These are phyloP conservation scores for Brassica balearica DNA, from an alignment of 441 rosid genomes.

Conservation along the genomic window DNA sequence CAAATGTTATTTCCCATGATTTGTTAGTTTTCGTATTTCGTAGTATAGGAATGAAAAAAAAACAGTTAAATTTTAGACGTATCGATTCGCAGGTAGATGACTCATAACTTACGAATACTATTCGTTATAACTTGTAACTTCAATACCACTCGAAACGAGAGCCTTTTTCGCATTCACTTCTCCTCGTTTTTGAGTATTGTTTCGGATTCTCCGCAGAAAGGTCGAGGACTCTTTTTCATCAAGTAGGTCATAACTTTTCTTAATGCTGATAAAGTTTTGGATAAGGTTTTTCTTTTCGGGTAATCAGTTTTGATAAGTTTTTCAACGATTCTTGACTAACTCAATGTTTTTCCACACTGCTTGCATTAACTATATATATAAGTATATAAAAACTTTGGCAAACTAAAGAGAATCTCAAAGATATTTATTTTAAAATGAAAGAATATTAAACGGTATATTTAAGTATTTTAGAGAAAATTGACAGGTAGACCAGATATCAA, in stretches of 20 bases:
- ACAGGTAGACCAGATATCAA: slow-evolving; percentile 13
- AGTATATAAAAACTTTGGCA: neutral
- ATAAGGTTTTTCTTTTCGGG: slow-evolving; percentile 20
- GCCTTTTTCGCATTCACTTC: slow-evolving; percentile 30
- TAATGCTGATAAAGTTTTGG: slow-evolving; percentile 35
- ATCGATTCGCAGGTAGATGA: slow-evolving; percentile 36
- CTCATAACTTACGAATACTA: slow-evolving; percentile 27
- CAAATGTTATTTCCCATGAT: neutral
- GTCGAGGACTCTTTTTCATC: slow-evolving; percentile 20
- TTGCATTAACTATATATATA: slow-evolving; percentile 13
- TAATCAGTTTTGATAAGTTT: slow-evolving; percentile 26
- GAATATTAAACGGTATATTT: neutral
- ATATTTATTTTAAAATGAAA: neutral
- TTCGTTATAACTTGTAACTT: slow-evolving; percentile 25
- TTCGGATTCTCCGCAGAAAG: slow-evolving; percentile 15
- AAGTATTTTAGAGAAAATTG: neutral
- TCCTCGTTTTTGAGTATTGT: slow-evolving; percentile 31
- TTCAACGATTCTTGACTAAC: slow-evolving; percentile 29
- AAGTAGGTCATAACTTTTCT: slow-evolving; percentile 33
- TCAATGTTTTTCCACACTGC: slow-evolving; percentile 12
- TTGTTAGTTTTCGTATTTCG: neutral
- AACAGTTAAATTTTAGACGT: slow-evolving; percentile 15
- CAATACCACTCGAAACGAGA: slow-evolving; percentile 32
- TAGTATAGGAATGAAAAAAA: neutral
- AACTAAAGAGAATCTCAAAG: neutral